Evolutionary conservation across 2,329 filamentous ascomycete genomes (phyloP), one percentile per base, ranked within the genome.

Genomic region (Dothideomycetidae sp.): DNA sequence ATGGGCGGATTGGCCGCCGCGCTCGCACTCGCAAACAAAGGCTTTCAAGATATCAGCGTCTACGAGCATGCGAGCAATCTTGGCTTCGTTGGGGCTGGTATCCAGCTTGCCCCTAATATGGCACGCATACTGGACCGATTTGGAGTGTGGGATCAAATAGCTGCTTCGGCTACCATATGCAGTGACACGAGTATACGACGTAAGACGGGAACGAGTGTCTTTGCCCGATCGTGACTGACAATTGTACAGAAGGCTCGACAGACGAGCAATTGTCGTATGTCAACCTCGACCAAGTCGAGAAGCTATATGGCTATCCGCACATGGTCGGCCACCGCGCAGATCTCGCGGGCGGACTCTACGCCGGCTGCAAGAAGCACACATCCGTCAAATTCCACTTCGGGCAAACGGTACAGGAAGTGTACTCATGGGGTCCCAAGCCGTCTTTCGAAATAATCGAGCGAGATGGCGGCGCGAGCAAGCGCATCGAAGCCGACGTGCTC

Each of bases 41-140:
- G 81, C 5, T 86, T 88, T 58, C 71, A 66, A 45, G 63, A 79
- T 40, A 77, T 88, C 50, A 66, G 78, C 38, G 72, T 88, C 35
- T 88, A 75, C 54, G 82, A 88, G 54, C 71, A 68, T 23, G 81
- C 81, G 0, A 71, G 76, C 3, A 71, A 74, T 46, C 67, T 88
- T 3, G 81, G 81, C 4, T 88, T 88, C 49, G 81, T 88, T 1
- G 83, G 83, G 15, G 83, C 83, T 1, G 83, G 83, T 4, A 88
- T 90, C 46, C 83, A 92, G 54, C 66, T 88, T 41, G 80, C 82
- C 0, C 82, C 82, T 0, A 92, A 90, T 47, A 80, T 88, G 69
- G 75, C 77, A 3, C 71, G 80, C 2, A 79, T 90, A 5, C 66
- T 90, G 10, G 76, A 83, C 51, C 63, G 68, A 10, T 61, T 86